These are phyloP conservation scores for Fusarium multiceps DNA, from an alignment of 2,329 filamentous ascomycete species.

Conservation along the genomic window DNA sequence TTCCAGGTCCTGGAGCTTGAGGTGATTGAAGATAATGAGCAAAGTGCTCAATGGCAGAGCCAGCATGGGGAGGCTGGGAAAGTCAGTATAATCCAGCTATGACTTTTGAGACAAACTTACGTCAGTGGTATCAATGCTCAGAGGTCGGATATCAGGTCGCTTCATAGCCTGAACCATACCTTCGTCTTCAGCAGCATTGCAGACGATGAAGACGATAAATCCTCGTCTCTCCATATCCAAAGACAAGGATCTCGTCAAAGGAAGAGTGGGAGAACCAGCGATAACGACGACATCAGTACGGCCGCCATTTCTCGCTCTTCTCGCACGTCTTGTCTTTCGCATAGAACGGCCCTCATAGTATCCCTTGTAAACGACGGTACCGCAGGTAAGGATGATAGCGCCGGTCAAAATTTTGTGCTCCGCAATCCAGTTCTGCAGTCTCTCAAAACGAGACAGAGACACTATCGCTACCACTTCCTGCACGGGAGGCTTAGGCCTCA, in stretches of 20 bases:
- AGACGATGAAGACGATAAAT: constrained; percentile 93
- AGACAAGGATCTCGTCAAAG: constrained; percentile 84
- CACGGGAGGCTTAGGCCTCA: constrained; percentile 68
- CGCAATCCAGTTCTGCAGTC: constrained; percentile 75
- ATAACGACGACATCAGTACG: constrained; percentile 88
- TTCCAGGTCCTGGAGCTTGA: constrained; percentile 79
- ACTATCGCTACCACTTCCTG: constrained; percentile 50
- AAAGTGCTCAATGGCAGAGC: constrained; percentile 77
- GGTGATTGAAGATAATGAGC: constrained; percentile 77
- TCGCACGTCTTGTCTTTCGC: constrained; percentile 78
- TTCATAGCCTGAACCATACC: constrained; percentile 78
- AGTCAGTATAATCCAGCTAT: constrained; percentile 14
- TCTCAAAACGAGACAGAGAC: constrained; percentile 57
- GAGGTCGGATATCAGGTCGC: constrained; percentile 82
- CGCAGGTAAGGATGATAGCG: constrained; percentile 75
- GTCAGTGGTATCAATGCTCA: constrained; percentile 86
- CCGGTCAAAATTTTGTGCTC: constrained; percentile 80
- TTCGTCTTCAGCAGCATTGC: constrained; percentile 87
- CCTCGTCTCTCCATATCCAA: constrained; percentile 90
- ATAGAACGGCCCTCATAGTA: constrained; percentile 65
- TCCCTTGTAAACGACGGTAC: constrained; percentile 69
- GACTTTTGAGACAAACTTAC: constrained; percentile 57
- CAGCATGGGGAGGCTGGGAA: constrained; percentile 73
- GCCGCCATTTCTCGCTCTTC: constrained; percentile 82
- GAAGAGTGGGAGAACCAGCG: constrained; percentile 86